Evolutionary conservation across 2,329 filamentous ascomycete genomes (phyloP).

Genomic region (Parascedosporium putredinis): DNA sequence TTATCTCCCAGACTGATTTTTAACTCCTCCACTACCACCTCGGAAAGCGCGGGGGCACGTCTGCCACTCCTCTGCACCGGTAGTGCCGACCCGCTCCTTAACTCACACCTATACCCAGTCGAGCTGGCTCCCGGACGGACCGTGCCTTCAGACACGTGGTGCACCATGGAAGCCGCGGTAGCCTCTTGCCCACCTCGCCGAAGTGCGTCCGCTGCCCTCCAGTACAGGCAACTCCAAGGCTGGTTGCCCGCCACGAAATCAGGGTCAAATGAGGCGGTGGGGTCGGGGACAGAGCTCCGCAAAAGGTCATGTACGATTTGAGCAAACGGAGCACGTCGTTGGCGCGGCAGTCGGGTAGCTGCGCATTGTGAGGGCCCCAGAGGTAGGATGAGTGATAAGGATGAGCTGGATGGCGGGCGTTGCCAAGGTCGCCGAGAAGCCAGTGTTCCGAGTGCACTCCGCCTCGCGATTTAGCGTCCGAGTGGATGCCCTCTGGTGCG

Average conservation of each 20-base stretch:
- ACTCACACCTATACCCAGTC: neutral
- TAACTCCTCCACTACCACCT: constrained; percentile 12
- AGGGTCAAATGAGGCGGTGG: constrained; percentile 15
- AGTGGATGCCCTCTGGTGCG: constrained; percentile 4
- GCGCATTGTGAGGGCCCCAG: constrained; percentile 19
- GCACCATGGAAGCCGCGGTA: constrained; percentile 4
- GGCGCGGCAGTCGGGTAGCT: constrained; percentile 20
- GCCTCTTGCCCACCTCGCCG: neutral
- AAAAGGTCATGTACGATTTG: constrained; percentile 20
- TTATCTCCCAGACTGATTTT: constrained; percentile 16
- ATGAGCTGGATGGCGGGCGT: constrained; percentile 19
- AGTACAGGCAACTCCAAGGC: constrained; percentile 19
- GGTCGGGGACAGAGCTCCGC: constrained; percentile 14
- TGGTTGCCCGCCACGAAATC: constrained; percentile 16
- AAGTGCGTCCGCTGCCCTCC: constrained; percentile 12
- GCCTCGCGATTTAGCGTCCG: too few species aligned
- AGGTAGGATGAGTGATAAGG: constrained; percentile 20
- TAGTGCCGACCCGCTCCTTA: constrained; percentile 1
- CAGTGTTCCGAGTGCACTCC: constrained; percentile 14
- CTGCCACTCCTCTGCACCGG: constrained; percentile 6
- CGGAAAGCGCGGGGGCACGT: constrained; percentile 9
- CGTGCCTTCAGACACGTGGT: constrained; percentile 1
- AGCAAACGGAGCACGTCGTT: constrained; percentile 22
- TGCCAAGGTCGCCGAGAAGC: constrained; percentile 22
- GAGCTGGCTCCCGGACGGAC: neutral